These are phyloP conservation scores for Leccinum disarticulatum DNA, from an alignment of 768 basidiomycete species.

Conservation along the genomic window DNA sequence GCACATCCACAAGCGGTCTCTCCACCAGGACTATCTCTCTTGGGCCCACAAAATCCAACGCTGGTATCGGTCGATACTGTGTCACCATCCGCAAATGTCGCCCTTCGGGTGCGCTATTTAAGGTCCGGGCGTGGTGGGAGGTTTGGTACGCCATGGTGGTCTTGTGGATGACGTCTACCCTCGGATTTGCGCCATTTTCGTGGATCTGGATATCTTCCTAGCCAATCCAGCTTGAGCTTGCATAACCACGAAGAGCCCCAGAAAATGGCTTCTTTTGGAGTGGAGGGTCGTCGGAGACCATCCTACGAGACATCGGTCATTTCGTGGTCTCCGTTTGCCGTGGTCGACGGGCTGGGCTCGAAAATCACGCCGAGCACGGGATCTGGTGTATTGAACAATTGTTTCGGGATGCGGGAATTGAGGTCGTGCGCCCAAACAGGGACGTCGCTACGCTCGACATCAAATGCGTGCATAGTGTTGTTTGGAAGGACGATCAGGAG, in stretches of 20 bases:
- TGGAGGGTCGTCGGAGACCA: background rate
- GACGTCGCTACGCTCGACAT: slow-evolving; percentile 77
- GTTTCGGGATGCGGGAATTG: slow-evolving; percentile 55
- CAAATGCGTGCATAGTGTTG: slow-evolving; percentile 82
- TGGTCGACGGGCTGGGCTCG: slow-evolving; percentile 41
- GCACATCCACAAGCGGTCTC: slow-evolving; percentile 82
- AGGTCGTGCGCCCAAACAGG: slow-evolving; percentile 72
- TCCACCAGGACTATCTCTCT: slow-evolving; percentile 90
- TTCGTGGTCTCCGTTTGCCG: slow-evolving; percentile 20
- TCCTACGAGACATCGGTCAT: slow-evolving; percentile 10
- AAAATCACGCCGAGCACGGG: slow-evolving; percentile 72
- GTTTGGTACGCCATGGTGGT: background rate
- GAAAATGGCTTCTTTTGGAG: slow-evolving; percentile 51
- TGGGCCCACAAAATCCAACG: slow-evolving; percentile 66
- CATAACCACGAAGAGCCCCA: slow-evolving; percentile 91
- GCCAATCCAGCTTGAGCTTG: slow-evolving; percentile 53
- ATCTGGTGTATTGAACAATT: slow-evolving; percentile 66
- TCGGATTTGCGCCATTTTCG: slow-evolving; percentile 47
- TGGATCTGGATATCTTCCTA: slow-evolving; percentile 33
- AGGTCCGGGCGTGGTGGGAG: slow-evolving; percentile 17
- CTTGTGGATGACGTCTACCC: slow-evolving; percentile 14
- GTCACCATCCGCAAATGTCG: slow-evolving; percentile 61
- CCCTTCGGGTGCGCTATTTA: slow-evolving; percentile 28
- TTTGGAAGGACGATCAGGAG: slow-evolving; percentile 80
- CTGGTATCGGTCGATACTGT: slow-evolving; percentile 75